Conservation (phyloP, 2,329 filamentous ascomycete genomes). For the Exophiala sideris region DNA sequence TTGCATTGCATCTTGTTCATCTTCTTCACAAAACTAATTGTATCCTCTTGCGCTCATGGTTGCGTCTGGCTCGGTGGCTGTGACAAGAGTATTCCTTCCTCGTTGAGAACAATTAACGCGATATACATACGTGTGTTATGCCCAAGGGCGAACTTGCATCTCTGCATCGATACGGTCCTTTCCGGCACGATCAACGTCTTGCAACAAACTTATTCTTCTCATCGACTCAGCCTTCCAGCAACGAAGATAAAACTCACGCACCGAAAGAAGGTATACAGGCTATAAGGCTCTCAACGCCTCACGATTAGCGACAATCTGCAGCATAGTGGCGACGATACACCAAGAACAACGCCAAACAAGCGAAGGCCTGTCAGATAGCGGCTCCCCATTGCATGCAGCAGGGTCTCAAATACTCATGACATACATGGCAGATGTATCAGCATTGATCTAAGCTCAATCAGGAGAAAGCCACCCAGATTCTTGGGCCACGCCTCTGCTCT, state of each 20-base stretch:
- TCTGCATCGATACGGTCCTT: not conserved
- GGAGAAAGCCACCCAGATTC: conserved; percentile 19
- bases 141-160: not conserved
- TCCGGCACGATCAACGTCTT: not conserved
- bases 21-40: not conserved
- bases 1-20: too few relatives aligned
- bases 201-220: not conserved
- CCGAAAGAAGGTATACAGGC: conserved; percentile 7
- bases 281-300: conserved; percentile 12
- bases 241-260: conserved; percentile 1
- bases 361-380: conserved; percentile 8
- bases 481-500: conserved; percentile 5
- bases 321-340: not conserved
- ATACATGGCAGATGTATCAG: conserved; percentile 17
- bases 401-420: conserved; percentile 13
- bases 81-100: not conserved
- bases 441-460: conserved; percentile 21
- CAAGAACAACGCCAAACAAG: conserved; percentile 4
- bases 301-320: not conserved
- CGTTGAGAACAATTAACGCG: not conserved
- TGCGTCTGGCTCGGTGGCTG: not conserved
- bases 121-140: not conserved
- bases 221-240: not conserved
- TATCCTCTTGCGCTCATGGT: not conserved
- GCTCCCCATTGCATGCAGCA: conserved; percentile 9